Base-by-base conservation (phyloP, 108 stramenopile species). In the Conticribra weissflogii region DNA sequence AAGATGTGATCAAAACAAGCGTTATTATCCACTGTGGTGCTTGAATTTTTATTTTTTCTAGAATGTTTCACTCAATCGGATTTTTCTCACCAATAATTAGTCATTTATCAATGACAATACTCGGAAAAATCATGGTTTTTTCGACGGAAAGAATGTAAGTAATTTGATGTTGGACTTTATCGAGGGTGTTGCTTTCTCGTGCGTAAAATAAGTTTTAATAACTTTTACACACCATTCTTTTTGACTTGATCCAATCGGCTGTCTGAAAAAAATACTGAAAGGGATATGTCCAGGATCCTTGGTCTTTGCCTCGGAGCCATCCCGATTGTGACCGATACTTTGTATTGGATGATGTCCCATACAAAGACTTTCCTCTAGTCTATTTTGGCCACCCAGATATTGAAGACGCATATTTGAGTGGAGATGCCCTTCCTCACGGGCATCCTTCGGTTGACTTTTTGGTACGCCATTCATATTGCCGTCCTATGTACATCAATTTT, bases 391-490 rank as follows among this genome's bases (percentile, higher is more conserved):
- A 60, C 24, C 59, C 59, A 19, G 44, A 45, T 24, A 45, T 60
- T 18, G 36, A 14, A 2, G 59, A 36, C 19, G 17, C 36, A 5
- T 60, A 60, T 34, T 23, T 2, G 15, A 17, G 52, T 3, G 64
- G 64, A 17, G 12, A 30, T 14, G 3, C 7, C 31, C 30, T 65
- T n/a, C 64, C 64, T 17, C 2, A 65, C 14, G 32, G 64, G 7
- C 64, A 65, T 54, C 64, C 64, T 34, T 65, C 51, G 12, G 64
- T 46, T 52, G 31, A 31, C 24, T n/a, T 51, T 24, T 65, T 65
- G 52, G 50, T 65, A 25, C 22, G 49, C 27, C 18, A 19, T 19
- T 14, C 3, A 15, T 63, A 5, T 47, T 53, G 0, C 2, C 22
- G 0, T 34, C 19, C 8, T 12, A 41, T n/a, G n/a, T n/a, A 41